These are phyloP conservation scores for Moesziomyces aphidis DNA, from an alignment of 1,284 basidiomycete genomes.

Conservation along the genomic window DNA sequence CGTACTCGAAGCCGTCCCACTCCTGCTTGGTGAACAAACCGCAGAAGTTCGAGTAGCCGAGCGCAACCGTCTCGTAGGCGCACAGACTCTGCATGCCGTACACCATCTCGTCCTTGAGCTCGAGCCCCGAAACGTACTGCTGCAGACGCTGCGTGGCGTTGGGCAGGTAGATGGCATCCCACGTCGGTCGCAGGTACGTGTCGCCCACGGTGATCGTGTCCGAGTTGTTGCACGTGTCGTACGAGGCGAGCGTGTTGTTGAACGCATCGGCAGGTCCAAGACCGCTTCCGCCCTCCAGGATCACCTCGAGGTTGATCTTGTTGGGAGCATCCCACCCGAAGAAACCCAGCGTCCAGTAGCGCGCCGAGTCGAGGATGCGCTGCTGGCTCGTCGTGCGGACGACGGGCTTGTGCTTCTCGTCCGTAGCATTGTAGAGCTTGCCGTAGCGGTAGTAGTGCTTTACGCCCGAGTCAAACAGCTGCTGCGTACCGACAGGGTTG, in stretches of 20 bases:
- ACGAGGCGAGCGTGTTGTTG: constrained; percentile 83
- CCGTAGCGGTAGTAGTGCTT: constrained; percentile 65
- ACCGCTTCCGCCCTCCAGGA: constrained; percentile 50
- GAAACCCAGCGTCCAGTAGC: constrained; percentile 72
- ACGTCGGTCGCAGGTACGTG: constrained; percentile 70
- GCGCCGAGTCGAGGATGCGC: constrained; percentile 87
- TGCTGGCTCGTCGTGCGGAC: constrained; percentile 70
- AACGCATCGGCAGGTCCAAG: constrained; percentile 70
- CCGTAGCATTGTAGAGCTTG: constrained; percentile 50
- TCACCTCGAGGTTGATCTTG: constrained; percentile 61
- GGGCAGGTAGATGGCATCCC: constrained; percentile 63
- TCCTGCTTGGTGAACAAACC: constrained; percentile 87
- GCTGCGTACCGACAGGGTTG: constrained; percentile 84
- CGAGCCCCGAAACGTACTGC: constrained; percentile 41
- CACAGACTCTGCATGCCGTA: constrained; percentile 68
- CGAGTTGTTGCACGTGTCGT: constrained; percentile 73
- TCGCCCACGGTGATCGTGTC: constrained; percentile 74
- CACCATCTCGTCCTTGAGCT: constrained; percentile 69
- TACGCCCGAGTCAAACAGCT: constrained; percentile 70
- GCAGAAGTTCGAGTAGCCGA: constrained; percentile 75
- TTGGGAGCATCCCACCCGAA: constrained; percentile 52
- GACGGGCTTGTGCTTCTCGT: constrained; percentile 57
- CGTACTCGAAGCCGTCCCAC: constrained; percentile 80
- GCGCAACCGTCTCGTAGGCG: constrained; percentile 57
- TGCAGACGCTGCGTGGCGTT: constrained; percentile 55